Conservation (phyloP, 2,329 filamentous ascomycete genomes). For the Tolypocladium endophyticum region DNA sequence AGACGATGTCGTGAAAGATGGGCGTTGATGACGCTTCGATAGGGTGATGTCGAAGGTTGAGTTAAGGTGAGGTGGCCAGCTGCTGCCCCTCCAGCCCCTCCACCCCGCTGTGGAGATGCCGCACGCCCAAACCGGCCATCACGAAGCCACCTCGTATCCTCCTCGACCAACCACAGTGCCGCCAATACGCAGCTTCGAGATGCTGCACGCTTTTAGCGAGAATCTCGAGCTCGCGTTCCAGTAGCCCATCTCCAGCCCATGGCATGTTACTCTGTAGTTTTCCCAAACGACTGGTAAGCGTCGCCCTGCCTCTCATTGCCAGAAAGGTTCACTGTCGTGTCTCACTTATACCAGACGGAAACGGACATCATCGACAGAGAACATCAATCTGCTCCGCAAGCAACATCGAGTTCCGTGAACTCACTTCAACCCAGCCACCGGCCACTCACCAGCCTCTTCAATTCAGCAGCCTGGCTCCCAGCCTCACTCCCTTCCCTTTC, state of each 20-base stretch:
- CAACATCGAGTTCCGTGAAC: background rate
- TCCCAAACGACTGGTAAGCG: background rate
- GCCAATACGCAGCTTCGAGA: background rate
- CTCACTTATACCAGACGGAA: background rate
- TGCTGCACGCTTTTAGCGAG: background rate
- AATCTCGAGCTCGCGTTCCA: too few species aligned
- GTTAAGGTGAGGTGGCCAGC: background rate
- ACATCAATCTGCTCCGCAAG: background rate
- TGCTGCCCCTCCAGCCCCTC: background rate
- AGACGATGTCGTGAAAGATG: background rate
- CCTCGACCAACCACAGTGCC: background rate
- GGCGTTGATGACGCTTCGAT: background rate
- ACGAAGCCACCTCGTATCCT: background rate
- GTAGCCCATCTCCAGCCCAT: too few species aligned
- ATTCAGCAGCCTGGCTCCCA: background rate
- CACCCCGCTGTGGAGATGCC: background rate
- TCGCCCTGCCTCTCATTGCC: background rate
- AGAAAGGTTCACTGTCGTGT: background rate
- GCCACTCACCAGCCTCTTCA: background rate
- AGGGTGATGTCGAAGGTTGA: background rate
- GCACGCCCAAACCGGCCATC: background rate
- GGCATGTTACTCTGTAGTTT: too few species aligned
- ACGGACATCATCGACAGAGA: background rate
- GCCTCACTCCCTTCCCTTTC: background rate
- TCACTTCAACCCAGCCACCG: background rate